phyloP scores from a whole-genome alignment of 2,329 filamentous ascomycete species.

The Pseudocercospora fuligena region DNA sequence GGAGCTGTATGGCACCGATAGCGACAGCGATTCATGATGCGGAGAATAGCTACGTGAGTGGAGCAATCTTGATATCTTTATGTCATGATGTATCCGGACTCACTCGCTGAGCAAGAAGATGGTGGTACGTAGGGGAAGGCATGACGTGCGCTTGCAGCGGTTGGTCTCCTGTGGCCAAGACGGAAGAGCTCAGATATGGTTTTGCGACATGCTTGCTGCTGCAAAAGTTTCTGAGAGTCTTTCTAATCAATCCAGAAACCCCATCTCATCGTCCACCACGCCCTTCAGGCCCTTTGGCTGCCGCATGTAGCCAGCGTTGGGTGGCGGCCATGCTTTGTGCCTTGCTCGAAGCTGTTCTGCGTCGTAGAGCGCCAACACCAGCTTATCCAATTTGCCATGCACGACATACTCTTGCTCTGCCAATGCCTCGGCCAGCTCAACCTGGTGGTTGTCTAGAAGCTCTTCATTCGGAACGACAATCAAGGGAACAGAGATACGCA shows the following conservation, averaged over 20 bases:
- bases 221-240: not conserved
- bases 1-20: too few relatives aligned
- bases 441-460: slow-evolving; percentile 88
- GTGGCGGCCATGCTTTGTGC: slow-evolving; percentile 57
- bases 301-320: slow-evolving; percentile 50
- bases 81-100: too few relatives aligned
- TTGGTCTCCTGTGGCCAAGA: too few relatives aligned
- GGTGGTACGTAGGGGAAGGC: too few relatives aligned
- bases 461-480: slow-evolving; percentile 85
- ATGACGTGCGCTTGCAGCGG: too few relatives aligned
- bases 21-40: too few relatives aligned
- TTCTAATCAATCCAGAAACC: slow-evolving; percentile 54
- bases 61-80: too few relatives aligned
- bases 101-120: too few relatives aligned
- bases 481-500: slow-evolving; percentile 74
- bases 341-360: slow-evolving; percentile 53
- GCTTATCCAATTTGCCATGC: slow-evolving; percentile 66
- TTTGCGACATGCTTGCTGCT: too few relatives aligned
- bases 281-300: slow-evolving; percentile 50
- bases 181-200: too few relatives aligned
- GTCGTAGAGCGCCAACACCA: slow-evolving; percentile 53
- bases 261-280: slow-evolving; percentile 63
- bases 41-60: too few relatives aligned
- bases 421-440: slow-evolving; percentile 80
- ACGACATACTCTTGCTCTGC: slow-evolving; percentile 76